Conservation (phyloP, 1,284 basidiomycete genomes). For the Ustilago trichophora region DNA sequence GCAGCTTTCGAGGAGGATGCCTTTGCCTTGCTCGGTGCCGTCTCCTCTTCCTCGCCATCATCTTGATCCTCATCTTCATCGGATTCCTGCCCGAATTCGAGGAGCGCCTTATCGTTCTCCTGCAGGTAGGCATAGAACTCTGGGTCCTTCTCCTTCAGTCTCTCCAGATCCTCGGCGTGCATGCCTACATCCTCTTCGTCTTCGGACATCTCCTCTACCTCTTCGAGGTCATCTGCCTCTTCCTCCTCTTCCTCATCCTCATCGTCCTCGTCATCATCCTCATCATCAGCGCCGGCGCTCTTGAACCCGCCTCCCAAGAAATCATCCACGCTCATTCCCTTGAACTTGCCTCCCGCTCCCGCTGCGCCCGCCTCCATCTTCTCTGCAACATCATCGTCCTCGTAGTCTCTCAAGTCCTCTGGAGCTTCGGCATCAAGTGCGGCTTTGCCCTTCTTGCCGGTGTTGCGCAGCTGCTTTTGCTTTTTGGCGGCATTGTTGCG, state of each 20-base stretch:
- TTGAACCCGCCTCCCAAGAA: slow-evolving; percentile 64
- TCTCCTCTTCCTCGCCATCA: slow-evolving; percentile 23
- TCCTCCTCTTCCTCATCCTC: slow-evolving; percentile 49
- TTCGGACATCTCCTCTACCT: slow-evolving; percentile 57
- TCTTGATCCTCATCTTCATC: slow-evolving; percentile 63
- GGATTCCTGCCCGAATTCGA: slow-evolving; percentile 75
- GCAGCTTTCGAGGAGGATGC: slow-evolving; percentile 22
- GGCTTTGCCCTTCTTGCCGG: slow-evolving; percentile 27
- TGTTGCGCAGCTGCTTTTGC: slow-evolving; percentile 40
- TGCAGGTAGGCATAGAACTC: slow-evolving; percentile 98
- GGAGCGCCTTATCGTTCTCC: slow-evolving; percentile 89
- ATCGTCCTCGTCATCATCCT: slow-evolving; percentile 42
- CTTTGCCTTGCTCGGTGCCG: slow-evolving; percentile 23
- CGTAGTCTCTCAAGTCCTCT: slow-evolving; percentile 37
- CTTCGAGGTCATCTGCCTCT: slow-evolving; percentile 44
- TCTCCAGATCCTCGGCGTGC: slow-evolving; percentile 84
- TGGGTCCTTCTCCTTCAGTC: slow-evolving; percentile 92
- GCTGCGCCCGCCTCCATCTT: slow-evolving; percentile 10
- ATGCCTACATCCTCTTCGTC: slow-evolving; percentile 48
- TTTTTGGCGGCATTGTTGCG: slow-evolving; percentile 40
- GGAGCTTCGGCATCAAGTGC: slow-evolving; percentile 14
- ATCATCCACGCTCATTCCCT: slow-evolving; percentile 62
- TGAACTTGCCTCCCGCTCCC: slow-evolving; percentile 18
- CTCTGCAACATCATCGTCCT: slow-evolving; percentile 31
- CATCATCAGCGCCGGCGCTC: slow-evolving; percentile 42